A percentile compares a stretch with the other conserved stretches of the same genome.
Conservation (phyloP, 2,329 filamentous ascomycete genomes). For the Trichoderma brevicompactum region DNA sequence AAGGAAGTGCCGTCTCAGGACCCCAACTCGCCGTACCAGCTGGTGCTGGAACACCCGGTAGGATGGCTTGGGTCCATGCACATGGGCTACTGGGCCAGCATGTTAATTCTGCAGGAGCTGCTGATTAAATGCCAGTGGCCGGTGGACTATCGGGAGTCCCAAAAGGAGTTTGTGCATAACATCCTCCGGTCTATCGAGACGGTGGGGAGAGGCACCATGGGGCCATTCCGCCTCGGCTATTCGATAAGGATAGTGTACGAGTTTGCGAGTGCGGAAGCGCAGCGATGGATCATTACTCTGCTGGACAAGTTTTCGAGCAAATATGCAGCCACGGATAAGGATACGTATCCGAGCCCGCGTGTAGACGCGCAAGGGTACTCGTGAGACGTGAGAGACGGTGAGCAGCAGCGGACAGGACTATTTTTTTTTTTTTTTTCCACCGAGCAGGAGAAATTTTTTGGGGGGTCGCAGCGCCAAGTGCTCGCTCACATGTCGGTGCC, state of each 20-base stretch:
- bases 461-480: neutral
- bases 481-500: neutral
- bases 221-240: conserved; percentile 46
- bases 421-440: neutral
- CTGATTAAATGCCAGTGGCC: conserved; percentile 41
- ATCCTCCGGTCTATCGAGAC: conserved; percentile 47
- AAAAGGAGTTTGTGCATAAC: conserved; percentile 37
- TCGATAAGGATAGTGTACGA: conserved; percentile 47
- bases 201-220: conserved; percentile 45
- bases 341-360: conserved; percentile 37
- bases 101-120: conserved; percentile 47
- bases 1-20: conserved; percentile 39
- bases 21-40: conserved; percentile 41
- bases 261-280: conserved; percentile 42
- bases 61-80: conserved; percentile 44
- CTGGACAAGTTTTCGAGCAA: conserved; percentile 39
- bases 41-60: conserved; percentile 40
- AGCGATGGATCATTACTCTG: conserved; percentile 42
- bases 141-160: conserved; percentile 36
- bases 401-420: neutral
- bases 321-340: conserved; percentile 43
- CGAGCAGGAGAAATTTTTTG: neutral
- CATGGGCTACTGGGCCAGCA: conserved; percentile 46
- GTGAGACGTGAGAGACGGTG: conserved; percentile 13
- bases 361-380: conserved; percentile 32